Conservation (phyloP, 495 filamentous ascomycete species). For the Friedmanniomyces simplex region DNA sequence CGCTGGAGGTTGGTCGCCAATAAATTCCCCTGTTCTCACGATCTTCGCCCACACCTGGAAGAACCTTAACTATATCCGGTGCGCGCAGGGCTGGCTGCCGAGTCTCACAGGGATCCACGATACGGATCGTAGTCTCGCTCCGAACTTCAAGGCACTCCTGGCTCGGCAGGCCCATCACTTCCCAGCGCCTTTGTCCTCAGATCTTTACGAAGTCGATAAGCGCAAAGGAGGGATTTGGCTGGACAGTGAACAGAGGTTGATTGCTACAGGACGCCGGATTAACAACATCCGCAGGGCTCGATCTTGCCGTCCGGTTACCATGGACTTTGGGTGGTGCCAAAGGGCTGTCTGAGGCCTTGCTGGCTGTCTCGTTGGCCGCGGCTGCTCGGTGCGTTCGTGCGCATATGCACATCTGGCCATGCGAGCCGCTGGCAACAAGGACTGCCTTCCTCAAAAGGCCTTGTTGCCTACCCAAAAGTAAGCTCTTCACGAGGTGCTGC, state of each 20-base stretch:
- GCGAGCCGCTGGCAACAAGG: too few relatives aligned
- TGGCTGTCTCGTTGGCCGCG: too few relatives aligned
- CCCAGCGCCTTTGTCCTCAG: neutral
- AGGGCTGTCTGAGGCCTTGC: neutral
- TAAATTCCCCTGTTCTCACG: neutral
- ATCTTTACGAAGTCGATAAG: constrained; percentile 5
- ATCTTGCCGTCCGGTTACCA: neutral
- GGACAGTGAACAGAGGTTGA: constrained; percentile 5
- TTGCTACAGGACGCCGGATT: neutral
- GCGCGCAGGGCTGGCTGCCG: constrained; percentile 17
- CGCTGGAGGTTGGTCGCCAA: neutral
- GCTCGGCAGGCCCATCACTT: neutral
- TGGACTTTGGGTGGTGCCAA: constrained; percentile 13
- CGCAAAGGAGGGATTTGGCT: constrained; percentile 9
- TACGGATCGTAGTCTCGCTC: neutral
- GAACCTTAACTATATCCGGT: constrained; percentile 9
- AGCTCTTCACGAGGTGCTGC: too few relatives aligned
- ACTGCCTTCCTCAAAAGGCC: too few relatives aligned
- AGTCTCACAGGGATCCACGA: neutral
- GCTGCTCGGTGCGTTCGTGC: too few relatives aligned
- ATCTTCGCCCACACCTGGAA: constrained; percentile 10
- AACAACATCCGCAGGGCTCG: neutral
- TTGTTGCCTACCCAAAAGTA: too few relatives aligned
- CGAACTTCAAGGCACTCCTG: neutral
- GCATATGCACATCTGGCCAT: too few relatives aligned